Evolutionary conservation across 345 rosid genomes (phyloP), one percentile per base, ranked within the genome.

Genomic region (Schrenkiella parvula): DNA sequence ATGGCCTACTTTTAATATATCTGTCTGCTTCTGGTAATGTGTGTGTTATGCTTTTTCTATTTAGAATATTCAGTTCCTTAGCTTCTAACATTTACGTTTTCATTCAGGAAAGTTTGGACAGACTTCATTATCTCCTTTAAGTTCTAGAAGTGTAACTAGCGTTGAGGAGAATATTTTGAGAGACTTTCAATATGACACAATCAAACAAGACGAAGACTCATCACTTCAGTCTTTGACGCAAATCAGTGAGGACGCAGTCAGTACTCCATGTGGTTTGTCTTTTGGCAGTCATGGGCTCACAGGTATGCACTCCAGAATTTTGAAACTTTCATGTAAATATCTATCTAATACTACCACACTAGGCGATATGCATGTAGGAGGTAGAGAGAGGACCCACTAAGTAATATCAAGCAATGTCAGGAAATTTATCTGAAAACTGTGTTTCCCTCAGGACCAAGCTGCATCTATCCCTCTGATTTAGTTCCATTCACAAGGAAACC

Each of bases 401-500:
- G 73, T 57, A 31, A 29, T 8, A 44, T 46, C 21, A 9, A 58
- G 35, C 19, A 10, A 46, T 70, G 44, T 46, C 10, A 43, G 19
- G 23, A 68, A 26, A 31, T 18, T 56, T 39, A 18, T 59, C 25
- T 75, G 64, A 68, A 26, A 60, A 34, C 26, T 28, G 12, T 38
- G 47, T 47, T 64, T 22, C 22, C 60, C 79, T 46, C 86, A 93
- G 98, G 93, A 83, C 58, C 82, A 68, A 93, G 86, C 82, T 85
- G 80, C 82, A 79, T 93, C 70, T 88, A 90, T 74, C 97, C 98
- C 41, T 74, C 83, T 69, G 96, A 93, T 85, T 73, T 93, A 64
- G 81, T 89, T 82, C 97, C 98, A 66, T 93, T 93, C 78, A 90
- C 98, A 44, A 86, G 98, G 78, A 87, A 82, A 75, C 92, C 97